Percentiles rank a stretch among this genome's conserved stretches.
phyloP scores from a whole-genome alignment of 176 grass and related monocot species.

The Aechmea fasciata region DNA sequence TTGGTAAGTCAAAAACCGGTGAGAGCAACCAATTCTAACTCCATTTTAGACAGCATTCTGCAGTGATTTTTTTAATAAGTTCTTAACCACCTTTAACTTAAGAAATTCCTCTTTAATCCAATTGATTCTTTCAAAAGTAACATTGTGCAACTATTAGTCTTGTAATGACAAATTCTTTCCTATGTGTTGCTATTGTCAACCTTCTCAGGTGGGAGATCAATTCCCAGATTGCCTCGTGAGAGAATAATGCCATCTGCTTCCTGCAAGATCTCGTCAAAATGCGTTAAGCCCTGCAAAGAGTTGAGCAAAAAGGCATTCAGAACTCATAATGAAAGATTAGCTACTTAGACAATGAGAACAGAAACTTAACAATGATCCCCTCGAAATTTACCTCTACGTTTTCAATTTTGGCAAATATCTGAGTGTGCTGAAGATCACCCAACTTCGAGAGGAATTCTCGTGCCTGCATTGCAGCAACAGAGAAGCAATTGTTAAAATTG shows the following conservation, averaged over 20 bases:
- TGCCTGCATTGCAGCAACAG: slow-evolving; percentile 38
- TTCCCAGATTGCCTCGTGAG: slow-evolving; percentile 88
- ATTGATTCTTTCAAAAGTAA: neutral
- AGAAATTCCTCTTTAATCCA: no score
- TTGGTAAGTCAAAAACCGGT: no score
- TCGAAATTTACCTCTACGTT: slow-evolving; percentile 72
- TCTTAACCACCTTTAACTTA: no score
- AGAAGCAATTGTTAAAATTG: neutral
- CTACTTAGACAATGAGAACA: neutral
- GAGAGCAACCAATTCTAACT: no score
- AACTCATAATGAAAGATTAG: neutral
- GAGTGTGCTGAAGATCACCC: slow-evolving; percentile 87
- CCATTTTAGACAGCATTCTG: no score
- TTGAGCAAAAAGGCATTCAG: slow-evolving; percentile 1
- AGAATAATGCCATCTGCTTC: slow-evolving; percentile 96
- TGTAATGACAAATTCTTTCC: neutral
- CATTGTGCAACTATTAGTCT: neutral
- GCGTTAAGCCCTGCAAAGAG: slow-evolving; percentile 70
- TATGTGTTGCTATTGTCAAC: slow-evolving; percentile 9
- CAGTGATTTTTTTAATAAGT: no score
- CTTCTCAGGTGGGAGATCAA: slow-evolving; percentile 99
- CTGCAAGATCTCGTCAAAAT: slow-evolving; percentile 94
- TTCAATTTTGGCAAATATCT: slow-evolving; percentile 99
- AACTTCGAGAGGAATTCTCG: slow-evolving; percentile 70
- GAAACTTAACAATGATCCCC: slow-evolving; percentile 8